Evolutionary conservation across 176 grass and related monocot genomes (phyloP), one percentile per base, ranked within the genome.

Genomic region (Oryza officinalis): DNA sequence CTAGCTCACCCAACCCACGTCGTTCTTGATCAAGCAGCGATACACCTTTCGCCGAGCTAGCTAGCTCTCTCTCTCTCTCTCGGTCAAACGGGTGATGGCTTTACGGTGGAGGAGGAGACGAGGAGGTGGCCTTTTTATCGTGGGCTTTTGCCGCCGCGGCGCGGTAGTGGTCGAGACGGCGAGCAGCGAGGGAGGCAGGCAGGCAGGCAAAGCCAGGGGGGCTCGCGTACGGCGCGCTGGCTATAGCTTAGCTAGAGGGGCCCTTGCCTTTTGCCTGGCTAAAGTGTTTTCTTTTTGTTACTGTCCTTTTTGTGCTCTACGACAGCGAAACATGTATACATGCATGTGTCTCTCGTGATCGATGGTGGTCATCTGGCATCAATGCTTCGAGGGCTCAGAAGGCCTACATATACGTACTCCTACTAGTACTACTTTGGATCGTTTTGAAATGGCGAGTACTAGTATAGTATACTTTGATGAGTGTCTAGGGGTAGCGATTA

Each of bases 151-250:
- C 79, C 71, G 80, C 83, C 75, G 44, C 45, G 45, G 60, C 65
- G 22, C 69, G 57, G 80, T 79, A 87, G 87, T 89, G 91, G 76
- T 68, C 54, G 88, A 78, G 81, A 85, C 70, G 88, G 60, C 88
- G 47, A 81, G 54, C 49, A 43, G 63, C 20, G 6, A 61, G 57
- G 33, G 27, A 30, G 26, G 71, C n/a, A n/a, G n/a, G n/a, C 41
- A 45, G 37, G 35, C 28, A 74, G 28, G 17, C 40, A 22, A 18
- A 71, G 70, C 69, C 72, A 67, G 71, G 76, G 69, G 71, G 60
- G 73, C 81, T 90, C 85, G 91, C 90, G 90, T 92, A 92, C 93
- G 90, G 88, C 86, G 88, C 86, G 74, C 75, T 86, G 63, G 65
- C 4, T 18, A 31, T 47, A 78, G 35, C 40, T 40, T 2, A 0